Evolutionary conservation across 1,284 basidiomycete genomes (phyloP).

Genomic region (Moesziomyces aphidis): DNA sequence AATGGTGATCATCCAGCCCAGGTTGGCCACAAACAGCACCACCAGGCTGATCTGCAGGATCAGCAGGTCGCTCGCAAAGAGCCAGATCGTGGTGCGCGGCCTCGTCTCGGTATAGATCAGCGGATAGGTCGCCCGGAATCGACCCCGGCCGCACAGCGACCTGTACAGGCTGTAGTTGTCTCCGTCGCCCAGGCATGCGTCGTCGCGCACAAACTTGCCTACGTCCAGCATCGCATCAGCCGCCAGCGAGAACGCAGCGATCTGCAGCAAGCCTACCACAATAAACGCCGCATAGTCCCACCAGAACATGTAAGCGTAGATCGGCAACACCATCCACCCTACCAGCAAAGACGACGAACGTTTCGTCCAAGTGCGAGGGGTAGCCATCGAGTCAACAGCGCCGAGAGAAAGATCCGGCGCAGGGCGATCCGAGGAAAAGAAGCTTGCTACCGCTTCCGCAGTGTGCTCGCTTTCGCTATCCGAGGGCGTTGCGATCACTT

Average conservation of each 20-base stretch:
- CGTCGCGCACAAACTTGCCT: constrained; percentile 1
- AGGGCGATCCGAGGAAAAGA: too few species aligned
- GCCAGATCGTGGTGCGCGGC: background rate
- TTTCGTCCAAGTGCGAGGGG: too few species aligned
- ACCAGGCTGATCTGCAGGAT: background rate
- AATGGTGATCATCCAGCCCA: background rate
- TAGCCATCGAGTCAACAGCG: too few species aligned
- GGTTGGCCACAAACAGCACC: constrained; percentile 3
- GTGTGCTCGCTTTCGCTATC: background rate
- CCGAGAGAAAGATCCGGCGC: too few species aligned
- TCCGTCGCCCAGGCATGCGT: background rate
- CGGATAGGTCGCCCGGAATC: background rate
- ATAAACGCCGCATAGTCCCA: constrained; percentile 3
- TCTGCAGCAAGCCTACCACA: background rate
- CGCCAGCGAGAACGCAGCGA: constrained; percentile 3
- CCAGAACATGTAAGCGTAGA: constrained; percentile 2
- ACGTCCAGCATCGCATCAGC: constrained; percentile 9
- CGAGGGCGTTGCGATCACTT: background rate
- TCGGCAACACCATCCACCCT: constrained; percentile 8
- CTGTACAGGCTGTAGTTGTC: constrained; percentile 4
- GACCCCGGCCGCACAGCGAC: background rate
- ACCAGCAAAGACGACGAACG: background rate
- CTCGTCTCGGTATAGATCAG: background rate
- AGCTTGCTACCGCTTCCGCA: too few species aligned
- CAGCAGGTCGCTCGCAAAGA: constrained; percentile 4